A percentile compares a stretch with the other conserved stretches of the same genome.
Evolutionary conservation across 768 basidiomycete species (phyloP).

Genomic region (Trametes coccinea): DNA sequence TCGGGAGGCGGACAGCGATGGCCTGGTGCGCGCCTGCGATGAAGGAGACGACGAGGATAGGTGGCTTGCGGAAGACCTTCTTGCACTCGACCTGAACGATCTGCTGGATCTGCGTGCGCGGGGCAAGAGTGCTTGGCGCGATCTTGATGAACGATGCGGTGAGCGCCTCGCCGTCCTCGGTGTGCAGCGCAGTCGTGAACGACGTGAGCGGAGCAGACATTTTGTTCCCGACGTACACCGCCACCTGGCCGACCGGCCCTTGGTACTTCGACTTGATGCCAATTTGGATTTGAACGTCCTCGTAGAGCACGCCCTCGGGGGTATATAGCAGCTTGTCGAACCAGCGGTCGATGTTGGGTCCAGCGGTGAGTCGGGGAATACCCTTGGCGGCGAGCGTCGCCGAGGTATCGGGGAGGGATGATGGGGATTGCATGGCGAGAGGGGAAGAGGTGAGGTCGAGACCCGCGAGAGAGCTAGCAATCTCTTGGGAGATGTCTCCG

Average conservation of each 20-base stretch:
- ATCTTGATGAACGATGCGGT: conserved; percentile 88
- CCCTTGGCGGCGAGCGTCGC: conserved; percentile 35
- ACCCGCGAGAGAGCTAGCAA: conserved; percentile 78
- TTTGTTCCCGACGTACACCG: conserved; percentile 97
- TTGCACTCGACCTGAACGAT: conserved; percentile 95
- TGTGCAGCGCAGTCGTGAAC: conserved; percentile 81
- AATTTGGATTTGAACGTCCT: conserved; percentile 93
- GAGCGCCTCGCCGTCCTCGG: conserved; percentile 73
- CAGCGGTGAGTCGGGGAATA: conserved; percentile 58
- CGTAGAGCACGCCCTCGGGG: conserved; percentile 89
- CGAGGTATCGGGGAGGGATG: conserved; percentile 15
- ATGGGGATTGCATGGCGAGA: conserved; percentile 25
- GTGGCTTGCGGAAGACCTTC: conserved; percentile 72
- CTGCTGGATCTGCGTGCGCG: conserved; percentile 90
- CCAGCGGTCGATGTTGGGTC: conserved; percentile 85
- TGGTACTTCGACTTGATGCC: conserved; percentile 97
- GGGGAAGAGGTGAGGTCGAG: conserved; percentile 51
- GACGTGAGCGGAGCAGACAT: conserved; percentile 84
- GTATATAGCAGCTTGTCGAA: conserved; percentile 79
- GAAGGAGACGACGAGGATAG: conserved; percentile 86
- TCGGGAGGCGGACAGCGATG: conserved; percentile 79
- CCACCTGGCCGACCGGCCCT: conserved; percentile 89
- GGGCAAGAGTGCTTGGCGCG: conserved; percentile 76
- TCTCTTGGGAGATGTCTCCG: conserved; percentile 49
- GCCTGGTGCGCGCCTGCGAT: conserved; percentile 91